phyloP scores from a whole-genome alignment of 139 green algal genomes.

The Coccomyxa sp. region DNA sequence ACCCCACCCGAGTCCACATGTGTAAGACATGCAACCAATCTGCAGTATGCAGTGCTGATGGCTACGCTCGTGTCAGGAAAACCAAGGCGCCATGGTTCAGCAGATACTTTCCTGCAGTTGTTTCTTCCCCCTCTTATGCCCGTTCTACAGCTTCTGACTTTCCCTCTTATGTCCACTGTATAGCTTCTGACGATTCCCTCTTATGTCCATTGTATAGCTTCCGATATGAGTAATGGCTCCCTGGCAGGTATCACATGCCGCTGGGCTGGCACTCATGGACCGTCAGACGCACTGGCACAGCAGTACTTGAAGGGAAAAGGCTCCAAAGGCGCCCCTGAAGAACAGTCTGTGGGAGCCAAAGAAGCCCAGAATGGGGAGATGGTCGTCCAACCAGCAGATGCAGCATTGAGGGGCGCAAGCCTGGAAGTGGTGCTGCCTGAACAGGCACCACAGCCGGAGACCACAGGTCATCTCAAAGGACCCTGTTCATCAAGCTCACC shows the following conservation, averaged over 20 bases:
- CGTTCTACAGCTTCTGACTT: too few species aligned
- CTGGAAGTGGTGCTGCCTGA: neutral
- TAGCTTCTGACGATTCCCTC: too few species aligned
- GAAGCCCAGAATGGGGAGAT: neutral
- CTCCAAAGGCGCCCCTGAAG: constrained; percentile 2
- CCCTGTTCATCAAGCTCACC: too few species aligned
- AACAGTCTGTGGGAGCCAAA: neutral
- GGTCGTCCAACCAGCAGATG: too few species aligned
- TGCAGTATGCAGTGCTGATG: too few species aligned
- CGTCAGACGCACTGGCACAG: constrained; percentile 18
- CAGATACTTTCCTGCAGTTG: neutral
- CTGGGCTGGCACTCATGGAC: constrained; percentile 49
- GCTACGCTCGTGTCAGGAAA: too few species aligned
- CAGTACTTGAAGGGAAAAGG: neutral
- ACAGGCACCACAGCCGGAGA: neutral
- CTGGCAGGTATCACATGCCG: constrained; percentile 49
- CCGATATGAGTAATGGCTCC: too few species aligned
- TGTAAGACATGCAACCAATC: too few species aligned
- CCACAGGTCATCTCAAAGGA: neutral
- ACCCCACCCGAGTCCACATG: too few species aligned
- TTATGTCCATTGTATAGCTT: neutral
- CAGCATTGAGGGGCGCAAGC: neutral
- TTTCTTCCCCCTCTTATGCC: neutral
- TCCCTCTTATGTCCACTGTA: neutral
- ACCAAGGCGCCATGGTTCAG: neutral